Conservation (phyloP, 345 rosid species). For the Eucalyptus curtisii region DNA sequence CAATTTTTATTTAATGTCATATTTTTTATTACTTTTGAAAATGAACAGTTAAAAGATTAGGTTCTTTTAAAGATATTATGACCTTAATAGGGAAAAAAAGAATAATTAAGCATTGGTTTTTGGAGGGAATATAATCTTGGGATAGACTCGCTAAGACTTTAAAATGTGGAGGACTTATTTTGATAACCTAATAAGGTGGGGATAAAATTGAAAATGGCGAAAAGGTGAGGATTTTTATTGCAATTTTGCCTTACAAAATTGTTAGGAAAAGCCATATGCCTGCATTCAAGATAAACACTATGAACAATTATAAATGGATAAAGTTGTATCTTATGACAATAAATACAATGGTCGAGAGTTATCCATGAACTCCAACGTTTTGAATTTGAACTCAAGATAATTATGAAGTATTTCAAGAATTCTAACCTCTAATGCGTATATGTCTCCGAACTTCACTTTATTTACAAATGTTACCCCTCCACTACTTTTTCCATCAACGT, state of each 20-base stretch:
- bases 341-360: neutral
- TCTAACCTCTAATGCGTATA: neutral
- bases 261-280: neutral
- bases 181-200: neutral
- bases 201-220: neutral
- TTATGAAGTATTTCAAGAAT: neutral
- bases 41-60: neutral
- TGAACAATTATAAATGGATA: neutral
- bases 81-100: neutral
- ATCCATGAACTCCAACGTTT: neutral
- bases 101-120: neutral
- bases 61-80: neutral
- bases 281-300: neutral
- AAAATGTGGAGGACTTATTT: neutral
- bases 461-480: neutral
- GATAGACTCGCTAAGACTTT: neutral
- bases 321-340: fast-evolving
- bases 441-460: neutral
- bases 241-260: neutral
- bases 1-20: neutral
- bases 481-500: neutral
- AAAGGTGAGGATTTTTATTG: neutral
- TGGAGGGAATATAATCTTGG: neutral
- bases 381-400: neutral
- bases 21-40: neutral